Conservation (phyloP, 768 basidiomycete species). For the Trametes sanguinea region DNA sequence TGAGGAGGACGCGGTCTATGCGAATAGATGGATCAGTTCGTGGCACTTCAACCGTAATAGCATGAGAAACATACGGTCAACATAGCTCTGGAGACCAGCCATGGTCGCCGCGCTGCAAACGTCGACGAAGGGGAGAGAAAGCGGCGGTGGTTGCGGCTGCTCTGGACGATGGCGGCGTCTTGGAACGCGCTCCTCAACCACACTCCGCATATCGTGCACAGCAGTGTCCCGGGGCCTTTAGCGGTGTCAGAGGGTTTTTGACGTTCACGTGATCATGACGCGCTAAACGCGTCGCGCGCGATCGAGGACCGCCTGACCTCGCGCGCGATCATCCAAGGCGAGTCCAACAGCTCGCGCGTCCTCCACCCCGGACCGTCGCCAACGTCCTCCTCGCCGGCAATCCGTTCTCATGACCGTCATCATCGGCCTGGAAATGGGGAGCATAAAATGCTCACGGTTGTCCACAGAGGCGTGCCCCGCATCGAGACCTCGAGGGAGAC, state of each 20-base stretch:
- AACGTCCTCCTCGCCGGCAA: background rate
- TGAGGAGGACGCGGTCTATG: slow-evolving; percentile 85
- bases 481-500: too few species aligned
- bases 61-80: slow-evolving; percentile 65
- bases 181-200: background rate
- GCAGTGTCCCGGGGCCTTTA: background rate
- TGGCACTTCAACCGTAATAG: background rate
- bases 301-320: slow-evolving; percentile 15
- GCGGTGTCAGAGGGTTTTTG: background rate
- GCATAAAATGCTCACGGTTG: background rate
- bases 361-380: slow-evolving; percentile 8
- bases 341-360: background rate
- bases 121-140: slow-evolving; percentile 3
- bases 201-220: background rate
- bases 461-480: too few species aligned
- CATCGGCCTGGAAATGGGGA: background rate
- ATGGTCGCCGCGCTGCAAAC: slow-evolving; percentile 41
- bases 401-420: slow-evolving; percentile 8
- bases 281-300: background rate
- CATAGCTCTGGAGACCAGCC: slow-evolving; percentile 91
- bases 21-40: background rate
- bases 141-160: too few species aligned
- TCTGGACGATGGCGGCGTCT: background rate
- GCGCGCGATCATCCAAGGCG: background rate
- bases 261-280: slow-evolving; percentile 13